Evolutionary conservation across 2,329 filamentous ascomycete species (phyloP), one percentile per base, ranked within the genome.

Genomic region (Cytospora piceicola): DNA sequence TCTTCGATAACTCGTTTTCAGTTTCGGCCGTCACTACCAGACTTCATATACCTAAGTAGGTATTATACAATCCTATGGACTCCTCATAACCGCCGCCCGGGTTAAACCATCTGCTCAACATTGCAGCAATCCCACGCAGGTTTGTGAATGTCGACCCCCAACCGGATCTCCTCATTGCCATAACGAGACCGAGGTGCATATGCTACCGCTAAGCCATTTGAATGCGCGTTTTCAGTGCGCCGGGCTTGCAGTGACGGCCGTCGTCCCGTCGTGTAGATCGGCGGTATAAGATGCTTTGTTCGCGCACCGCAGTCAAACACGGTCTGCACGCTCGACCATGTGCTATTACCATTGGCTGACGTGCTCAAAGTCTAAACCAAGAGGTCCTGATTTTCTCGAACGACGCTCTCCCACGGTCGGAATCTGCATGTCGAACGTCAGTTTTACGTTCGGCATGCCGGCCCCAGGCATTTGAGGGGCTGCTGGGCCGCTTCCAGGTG

Each of bases 291-390:
- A 46, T 22, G 20, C 20, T 22, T 46, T 46, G 46, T 49, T 22
- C 4, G 24, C 42, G n/a, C 46, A 22, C 46, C 46, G n/a, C 46
- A 12, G 11, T 30, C 46, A 52, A 3, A 34, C 32, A 27, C 32
- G 27, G 27, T 2, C 59, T 58, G 58, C 56, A 65, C 61, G 34
- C 36, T n/a, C 30, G 56, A 61, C 62, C 62, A 64, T 4, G 22
- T 29, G n/a, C 8, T 27, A 8, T 42, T 7, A 17, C 46, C 22
- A 17, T 62, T 55, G 39, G 53, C 49, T 4, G 52, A 61, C 51
- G 58, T 53, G 7, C 32, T 46, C 59, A 55, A 22, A 27, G 36
- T 32, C 29, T 56, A 57, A 2, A 61, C 24, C 52, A 61, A 52
- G n/a, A 58, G 24, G 7, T 58, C 20, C 32, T 65, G 58, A 8